phyloP scores from a whole-genome alignment of 306 rosid species.

The Corylus americana region DNA sequence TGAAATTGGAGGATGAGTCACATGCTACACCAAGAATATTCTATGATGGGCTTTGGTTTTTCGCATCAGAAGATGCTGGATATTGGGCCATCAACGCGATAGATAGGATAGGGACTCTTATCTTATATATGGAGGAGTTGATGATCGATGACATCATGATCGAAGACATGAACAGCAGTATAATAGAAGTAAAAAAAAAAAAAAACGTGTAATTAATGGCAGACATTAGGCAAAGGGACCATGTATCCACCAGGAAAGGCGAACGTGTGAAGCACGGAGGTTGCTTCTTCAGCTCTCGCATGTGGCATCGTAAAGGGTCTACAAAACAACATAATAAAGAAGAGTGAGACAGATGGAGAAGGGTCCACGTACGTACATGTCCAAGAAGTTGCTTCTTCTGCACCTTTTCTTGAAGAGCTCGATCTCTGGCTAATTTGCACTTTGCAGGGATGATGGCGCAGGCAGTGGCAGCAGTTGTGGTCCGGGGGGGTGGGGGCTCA shows the following conservation, averaged over 20 bases:
- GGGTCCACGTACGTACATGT: neutral
- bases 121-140: neutral
- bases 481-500: neutral
- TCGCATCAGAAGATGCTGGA: neutral
- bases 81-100: neutral
- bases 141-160: neutral
- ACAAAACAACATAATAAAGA: neutral
- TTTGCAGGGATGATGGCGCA: neutral
- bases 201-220: neutral
- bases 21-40: neutral
- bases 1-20: neutral
- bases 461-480: neutral
- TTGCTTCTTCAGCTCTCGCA: neutral
- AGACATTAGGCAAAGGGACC: constrained; percentile 14
- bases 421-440: neutral
- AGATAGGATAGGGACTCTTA: neutral
- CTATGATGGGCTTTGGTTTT: neutral
- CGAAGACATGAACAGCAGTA: neutral
- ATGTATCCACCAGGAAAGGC: constrained; percentile 2
- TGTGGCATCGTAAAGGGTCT: neutral
- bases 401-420: neutral
- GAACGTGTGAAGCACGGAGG: constrained; percentile 1
- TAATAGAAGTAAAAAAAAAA: neutral
- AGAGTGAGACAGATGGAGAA: too few relatives aligned
- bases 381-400: neutral